phyloP scores from a whole-genome alignment of 805 yeast species.

The Suhomyces xylopsoci region DNA sequence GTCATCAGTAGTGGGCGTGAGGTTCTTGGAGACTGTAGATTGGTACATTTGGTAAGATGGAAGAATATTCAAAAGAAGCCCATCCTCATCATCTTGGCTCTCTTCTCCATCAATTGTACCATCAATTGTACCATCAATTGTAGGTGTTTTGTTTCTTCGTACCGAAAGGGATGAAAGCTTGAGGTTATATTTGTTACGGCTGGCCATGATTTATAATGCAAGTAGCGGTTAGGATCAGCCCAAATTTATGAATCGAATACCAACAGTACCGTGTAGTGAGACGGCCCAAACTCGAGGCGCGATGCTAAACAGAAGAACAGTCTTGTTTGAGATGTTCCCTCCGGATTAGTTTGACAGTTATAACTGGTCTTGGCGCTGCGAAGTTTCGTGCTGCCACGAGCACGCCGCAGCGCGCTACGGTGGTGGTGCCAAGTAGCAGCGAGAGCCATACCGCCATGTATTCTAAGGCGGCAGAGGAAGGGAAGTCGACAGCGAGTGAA shows the following conservation, averaged over 20 bases:
- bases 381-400: background rate
- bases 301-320: background rate
- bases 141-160: conserved; percentile 1
- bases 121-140: background rate
- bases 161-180: conserved; percentile 16
- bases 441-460: background rate
- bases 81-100: conserved; percentile 16
- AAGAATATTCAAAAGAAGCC: conserved; percentile 31
- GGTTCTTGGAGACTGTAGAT: conserved; percentile 34
- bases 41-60: conserved; percentile 43
- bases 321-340: background rate
- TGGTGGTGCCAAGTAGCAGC: background rate
- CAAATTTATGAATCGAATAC: background rate
- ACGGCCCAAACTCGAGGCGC: background rate
- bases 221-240: background rate
- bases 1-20: conserved; percentile 30
- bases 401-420: background rate
- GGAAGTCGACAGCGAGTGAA: background rate
- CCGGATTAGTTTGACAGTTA: background rate
- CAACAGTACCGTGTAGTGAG: background rate
- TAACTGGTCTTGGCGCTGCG: background rate
- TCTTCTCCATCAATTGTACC: background rate
- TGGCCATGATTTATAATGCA: background rate
- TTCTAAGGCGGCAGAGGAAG: background rate
- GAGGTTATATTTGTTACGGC: conserved; percentile 17